Percentiles rank a stretch among this genome's conserved stretches.
phyloP scores from a whole-genome alignment of 164 flowering plant genomes.

The Euptelea pleiosperma region DNA sequence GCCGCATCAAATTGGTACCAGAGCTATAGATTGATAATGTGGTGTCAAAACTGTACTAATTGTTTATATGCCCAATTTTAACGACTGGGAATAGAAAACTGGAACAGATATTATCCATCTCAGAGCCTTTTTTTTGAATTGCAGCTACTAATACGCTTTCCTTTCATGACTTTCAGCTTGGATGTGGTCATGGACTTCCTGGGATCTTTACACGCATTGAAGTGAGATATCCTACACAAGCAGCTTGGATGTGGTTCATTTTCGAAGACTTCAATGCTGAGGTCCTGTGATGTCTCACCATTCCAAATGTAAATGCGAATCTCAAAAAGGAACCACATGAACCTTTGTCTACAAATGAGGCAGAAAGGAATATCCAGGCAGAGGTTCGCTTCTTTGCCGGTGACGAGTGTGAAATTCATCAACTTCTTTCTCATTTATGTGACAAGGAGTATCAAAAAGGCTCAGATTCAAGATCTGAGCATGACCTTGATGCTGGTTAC shows the following conservation, averaged over 20 bases:
- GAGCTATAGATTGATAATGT: too few relatives aligned
- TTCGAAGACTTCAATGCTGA: constrained; percentile 97
- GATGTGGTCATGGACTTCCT: constrained; percentile 96
- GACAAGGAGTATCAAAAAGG: constrained; percentile 17
- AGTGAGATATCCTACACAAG: constrained; percentile 36
- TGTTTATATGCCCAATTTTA: background rate
- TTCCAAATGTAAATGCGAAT: constrained; percentile 83
- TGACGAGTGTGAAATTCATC: constrained; percentile 74
- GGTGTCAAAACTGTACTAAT: too few relatives aligned
- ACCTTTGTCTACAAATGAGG: constrained; percentile 3
- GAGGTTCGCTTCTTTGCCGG: constrained; percentile 84
- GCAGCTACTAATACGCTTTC: background rate
- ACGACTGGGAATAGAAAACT: background rate
- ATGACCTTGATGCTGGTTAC: constrained; percentile 43
- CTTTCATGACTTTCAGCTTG: constrained; percentile 50
- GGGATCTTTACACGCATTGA: constrained; percentile 71
- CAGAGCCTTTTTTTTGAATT: background rate
- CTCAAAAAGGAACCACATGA: constrained; percentile 21
- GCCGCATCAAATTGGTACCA: too few relatives aligned
- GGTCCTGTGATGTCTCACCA: constrained; percentile 75
- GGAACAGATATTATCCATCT: background rate
- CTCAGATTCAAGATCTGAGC: constrained; percentile 13
- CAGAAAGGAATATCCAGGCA: constrained; percentile 14
- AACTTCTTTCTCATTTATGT: constrained; percentile 37
- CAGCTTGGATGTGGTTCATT: constrained; percentile 63